Percentiles rank a stretch among this genome's conserved stretches.
Evolutionary conservation across 495 filamentous ascomycete genomes (phyloP).

Genomic region (Cetradonia linearis): DNA sequence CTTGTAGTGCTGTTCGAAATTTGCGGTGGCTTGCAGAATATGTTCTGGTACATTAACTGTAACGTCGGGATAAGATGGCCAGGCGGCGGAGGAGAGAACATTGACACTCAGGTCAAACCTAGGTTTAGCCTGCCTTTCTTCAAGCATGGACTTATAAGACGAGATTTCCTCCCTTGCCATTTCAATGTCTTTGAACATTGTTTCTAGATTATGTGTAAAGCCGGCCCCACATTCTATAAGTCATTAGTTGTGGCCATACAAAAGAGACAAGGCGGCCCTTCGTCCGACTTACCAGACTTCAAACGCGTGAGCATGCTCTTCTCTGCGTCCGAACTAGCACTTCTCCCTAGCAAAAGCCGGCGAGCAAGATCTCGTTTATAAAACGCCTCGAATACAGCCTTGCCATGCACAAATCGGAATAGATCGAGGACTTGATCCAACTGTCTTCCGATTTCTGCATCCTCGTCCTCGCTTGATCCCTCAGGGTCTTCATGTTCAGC

Average conservation of each 20-base stretch:
- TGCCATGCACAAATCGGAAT: slow-evolving; percentile 94
- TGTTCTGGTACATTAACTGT: slow-evolving; percentile 63
- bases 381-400: slow-evolving; percentile 95
- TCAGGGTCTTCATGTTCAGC: slow-evolving; percentile 44
- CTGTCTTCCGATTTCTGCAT: slow-evolving; percentile 78
- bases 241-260: slow-evolving; percentile 14
- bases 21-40: slow-evolving; percentile 54
- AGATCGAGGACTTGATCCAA: slow-evolving; percentile 85
- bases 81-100: slow-evolving; percentile 76
- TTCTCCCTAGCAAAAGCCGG: slow-evolving; percentile 77
- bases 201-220: slow-evolving; percentile 94
- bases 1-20: slow-evolving; percentile 74
- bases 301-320: slow-evolving; percentile 85
- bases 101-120: slow-evolving; percentile 74
- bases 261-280: neutral
- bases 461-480: slow-evolving; percentile 59
- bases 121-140: slow-evolving; percentile 39
- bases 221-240: slow-evolving; percentile 70
- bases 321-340: slow-evolving; percentile 89
- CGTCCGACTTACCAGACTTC: slow-evolving; percentile 50
- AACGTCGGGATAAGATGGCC: slow-evolving; percentile 84
- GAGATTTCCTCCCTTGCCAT: slow-evolving; percentile 74
- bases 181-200: slow-evolving; percentile 98
- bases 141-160: slow-evolving; percentile 54
- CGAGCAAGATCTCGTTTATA: slow-evolving; percentile 95